Percentiles rank a stretch among this genome's conserved stretches.
Evolutionary conservation across 2,329 filamentous ascomycete species (phyloP).

Genomic region (Lomentospora prolificans): DNA sequence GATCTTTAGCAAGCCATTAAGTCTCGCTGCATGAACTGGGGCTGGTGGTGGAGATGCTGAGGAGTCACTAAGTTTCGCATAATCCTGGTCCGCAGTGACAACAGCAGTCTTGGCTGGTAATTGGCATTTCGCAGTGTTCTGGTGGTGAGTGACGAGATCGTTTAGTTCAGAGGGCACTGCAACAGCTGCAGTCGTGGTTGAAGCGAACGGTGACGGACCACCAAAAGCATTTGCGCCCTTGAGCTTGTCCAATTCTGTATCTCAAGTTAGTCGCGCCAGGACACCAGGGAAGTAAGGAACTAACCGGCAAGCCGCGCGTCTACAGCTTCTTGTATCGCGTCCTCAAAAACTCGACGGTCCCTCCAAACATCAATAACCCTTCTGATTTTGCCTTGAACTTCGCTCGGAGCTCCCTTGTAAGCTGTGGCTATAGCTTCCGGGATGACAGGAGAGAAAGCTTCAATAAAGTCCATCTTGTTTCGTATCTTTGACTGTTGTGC

Average conservation of each 20-base stretch:
- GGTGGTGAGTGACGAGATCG: constrained; percentile 64
- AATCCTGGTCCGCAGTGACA: constrained; percentile 68
- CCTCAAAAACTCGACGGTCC: constrained; percentile 74
- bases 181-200: constrained; percentile 30
- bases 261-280: constrained; percentile 11
- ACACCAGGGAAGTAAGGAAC: background rate
- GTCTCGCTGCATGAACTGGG: constrained; percentile 81
- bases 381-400: constrained; percentile 79
- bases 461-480: constrained; percentile 83
- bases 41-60: constrained; percentile 61
- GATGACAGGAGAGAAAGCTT: constrained; percentile 84
- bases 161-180: constrained; percentile 67
- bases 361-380: constrained; percentile 94
- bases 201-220: constrained; percentile 50
- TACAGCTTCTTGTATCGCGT: constrained; percentile 67
- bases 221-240: constrained; percentile 32
- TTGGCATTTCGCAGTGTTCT: constrained; percentile 62
- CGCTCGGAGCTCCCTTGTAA: constrained; percentile 78
- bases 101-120: constrained; percentile 57
- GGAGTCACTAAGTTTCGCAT: constrained; percentile 71
- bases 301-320: constrained; percentile 71
- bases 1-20: constrained; percentile 82
- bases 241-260: constrained; percentile 51
- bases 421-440: constrained; percentile 84
- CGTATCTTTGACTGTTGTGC: constrained; percentile 92